Conservation (phyloP, 495 filamentous ascomycete genomes). For the Pseudotulostoma volvatum region DNA sequence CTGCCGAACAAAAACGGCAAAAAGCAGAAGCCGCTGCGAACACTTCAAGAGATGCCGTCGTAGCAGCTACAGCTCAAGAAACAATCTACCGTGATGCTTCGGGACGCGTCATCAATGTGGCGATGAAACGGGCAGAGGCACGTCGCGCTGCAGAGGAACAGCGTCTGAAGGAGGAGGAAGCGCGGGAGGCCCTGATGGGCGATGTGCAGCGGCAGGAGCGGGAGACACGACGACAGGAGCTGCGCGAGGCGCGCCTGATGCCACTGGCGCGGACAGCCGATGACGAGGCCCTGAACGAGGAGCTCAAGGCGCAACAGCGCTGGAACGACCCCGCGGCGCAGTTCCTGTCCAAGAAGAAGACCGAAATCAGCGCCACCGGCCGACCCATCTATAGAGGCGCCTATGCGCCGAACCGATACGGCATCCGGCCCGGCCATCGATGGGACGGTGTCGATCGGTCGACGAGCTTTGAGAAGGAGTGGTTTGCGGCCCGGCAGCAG, state of each 20-base stretch:
- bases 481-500: slow-evolving; percentile 73
- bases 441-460: slow-evolving; percentile 97
- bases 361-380: slow-evolving; percentile 35
- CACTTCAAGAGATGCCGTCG: slow-evolving; percentile 11
- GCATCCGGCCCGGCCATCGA: slow-evolving; percentile 74
- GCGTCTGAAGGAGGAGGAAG: slow-evolving; percentile 41
- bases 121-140: slow-evolving; percentile 76
- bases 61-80: slow-evolving; percentile 38
- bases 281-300: slow-evolving; percentile 69
- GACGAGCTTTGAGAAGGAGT: slow-evolving; percentile 89
- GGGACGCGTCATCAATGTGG: slow-evolving; percentile 77
- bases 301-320: slow-evolving; percentile 52
- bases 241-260: slow-evolving; percentile 69
- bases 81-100: slow-evolving; percentile 90
- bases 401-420: slow-evolving; percentile 81
- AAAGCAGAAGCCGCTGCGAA: slow-evolving; percentile 23
- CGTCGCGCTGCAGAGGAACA: slow-evolving; percentile 58
- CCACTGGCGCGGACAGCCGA: slow-evolving; percentile 61
- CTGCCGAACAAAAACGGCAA: slow-evolving; percentile 45
- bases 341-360: slow-evolving; percentile 47
- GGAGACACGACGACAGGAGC: slow-evolving; percentile 38
- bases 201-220: slow-evolving; percentile 59
- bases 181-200: slow-evolving; percentile 52
- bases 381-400: slow-evolving; percentile 66
- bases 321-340: slow-evolving; percentile 91